Percentiles rank a stretch among this genome's conserved stretches.
phyloP scores from a whole-genome alignment of 1,139 yeast species.

The Pichia sp. region DNA sequence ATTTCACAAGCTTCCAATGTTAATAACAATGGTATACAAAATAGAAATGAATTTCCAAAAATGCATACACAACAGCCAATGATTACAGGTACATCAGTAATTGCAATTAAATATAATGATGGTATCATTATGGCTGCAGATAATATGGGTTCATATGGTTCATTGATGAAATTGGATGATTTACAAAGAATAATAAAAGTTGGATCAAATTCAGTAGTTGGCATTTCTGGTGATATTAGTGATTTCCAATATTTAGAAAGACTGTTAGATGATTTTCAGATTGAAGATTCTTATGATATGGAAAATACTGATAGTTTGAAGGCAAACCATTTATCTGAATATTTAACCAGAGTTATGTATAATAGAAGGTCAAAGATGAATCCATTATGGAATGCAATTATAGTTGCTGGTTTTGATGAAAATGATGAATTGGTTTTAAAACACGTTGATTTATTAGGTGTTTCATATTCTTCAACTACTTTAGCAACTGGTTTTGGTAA shows the following conservation, averaged over 20 bases:
- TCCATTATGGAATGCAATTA: slow-evolving; percentile 91
- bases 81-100: slow-evolving; percentile 93
- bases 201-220: slow-evolving; percentile 83
- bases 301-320: slow-evolving; percentile 57
- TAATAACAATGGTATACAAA: slow-evolving; percentile 16
- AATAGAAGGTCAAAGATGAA: slow-evolving; percentile 86
- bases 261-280: slow-evolving; percentile 68
- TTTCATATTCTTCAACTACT: slow-evolving; percentile 80
- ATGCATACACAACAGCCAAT: slow-evolving; percentile 91
- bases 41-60: slow-evolving; percentile 47
- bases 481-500: slow-evolving; percentile 97
- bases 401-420: slow-evolving; percentile 84
- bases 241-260: slow-evolving; percentile 84
- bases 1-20: slow-evolving; percentile 55
- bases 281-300: slow-evolving; percentile 73
- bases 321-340: slow-evolving; percentile 86
- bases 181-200: slow-evolving; percentile 79
- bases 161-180: slow-evolving; percentile 78
- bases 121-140: slow-evolving; percentile 96
- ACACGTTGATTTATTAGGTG: slow-evolving; percentile 89
- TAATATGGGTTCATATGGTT: slow-evolving; percentile 89
- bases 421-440: slow-evolving; percentile 65
- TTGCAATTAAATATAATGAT: slow-evolving; percentile 81
- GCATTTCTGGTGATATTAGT: slow-evolving; percentile 90
- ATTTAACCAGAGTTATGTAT: slow-evolving; percentile 78